Conservation (phyloP, 2,329 filamentous ascomycete species). For the Coniochaeta sp. region DNA sequence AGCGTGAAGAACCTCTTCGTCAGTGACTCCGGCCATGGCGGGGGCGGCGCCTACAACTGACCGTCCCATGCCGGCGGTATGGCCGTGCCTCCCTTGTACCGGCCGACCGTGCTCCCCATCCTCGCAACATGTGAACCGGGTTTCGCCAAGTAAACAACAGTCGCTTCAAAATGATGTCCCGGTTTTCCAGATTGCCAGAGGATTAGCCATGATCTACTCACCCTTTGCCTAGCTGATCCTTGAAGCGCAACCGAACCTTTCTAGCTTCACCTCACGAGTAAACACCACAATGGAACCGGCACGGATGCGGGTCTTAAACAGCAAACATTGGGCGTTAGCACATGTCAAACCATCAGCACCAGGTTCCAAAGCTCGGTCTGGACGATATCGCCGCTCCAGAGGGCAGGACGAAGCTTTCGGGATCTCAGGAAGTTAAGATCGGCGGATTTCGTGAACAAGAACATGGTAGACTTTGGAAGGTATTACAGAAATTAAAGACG, state of each 20-base stretch:
- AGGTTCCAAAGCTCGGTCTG: background rate
- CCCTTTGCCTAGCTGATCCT: no score
- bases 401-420: background rate
- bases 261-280: background rate
- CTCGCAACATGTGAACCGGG: no score
- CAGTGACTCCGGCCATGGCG: conserved; percentile 39
- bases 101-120: conserved; percentile 21
- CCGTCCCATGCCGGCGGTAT: conserved; percentile 13
- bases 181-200: background rate
- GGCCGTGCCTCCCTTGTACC: conserved; percentile 31
- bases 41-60: conserved; percentile 17
- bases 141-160: conserved; percentile 6
- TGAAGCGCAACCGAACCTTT: background rate
- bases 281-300: background rate
- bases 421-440: no score
- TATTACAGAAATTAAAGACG: no score
- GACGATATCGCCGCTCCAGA: background rate
- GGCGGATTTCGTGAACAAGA: no score
- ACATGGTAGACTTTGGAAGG: no score
- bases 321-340: background rate
- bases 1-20: conserved; percentile 60
- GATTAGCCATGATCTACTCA: background rate
- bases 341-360: background rate
- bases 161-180: background rate
- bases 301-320: background rate